Evolutionary conservation across 305 asterid species (phyloP).

Genomic region (Plantago coronopus): DNA sequence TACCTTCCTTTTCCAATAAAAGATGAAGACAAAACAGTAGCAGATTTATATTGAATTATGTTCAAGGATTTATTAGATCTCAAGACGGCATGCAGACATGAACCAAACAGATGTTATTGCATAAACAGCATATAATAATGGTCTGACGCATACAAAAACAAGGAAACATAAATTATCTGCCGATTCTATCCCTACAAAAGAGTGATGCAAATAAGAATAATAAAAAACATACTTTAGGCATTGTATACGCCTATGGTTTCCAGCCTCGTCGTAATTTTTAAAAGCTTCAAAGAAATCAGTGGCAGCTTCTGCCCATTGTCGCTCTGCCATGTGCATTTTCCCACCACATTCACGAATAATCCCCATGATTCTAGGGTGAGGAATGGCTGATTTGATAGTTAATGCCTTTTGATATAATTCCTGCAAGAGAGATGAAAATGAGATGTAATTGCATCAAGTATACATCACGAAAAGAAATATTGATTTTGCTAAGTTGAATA

Average conservation of each 20-base stretch:
- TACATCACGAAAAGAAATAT: background rate
- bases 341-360: conserved; percentile 99
- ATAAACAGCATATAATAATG: background rate
- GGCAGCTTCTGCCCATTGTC: conserved; percentile 96
- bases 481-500: conserved; percentile 10
- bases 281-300: conserved; percentile 98
- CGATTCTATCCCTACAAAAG: conserved; percentile 11
- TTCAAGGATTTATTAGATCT: background rate
- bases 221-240: conserved; percentile 76
- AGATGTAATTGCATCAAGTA: conserved; percentile 1
- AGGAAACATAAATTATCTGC: background rate
- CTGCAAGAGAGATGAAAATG: conserved; percentile 38
- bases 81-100: background rate
- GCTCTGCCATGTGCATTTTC: conserved; percentile 98
- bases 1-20: background rate
- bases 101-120: no score
- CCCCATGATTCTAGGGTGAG: conserved; percentile 99
- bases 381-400: conserved; percentile 91
- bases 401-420: conserved; percentile 84
- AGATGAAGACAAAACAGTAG: background rate
- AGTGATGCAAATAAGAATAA: background rate
- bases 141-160: conserved; percentile 9
- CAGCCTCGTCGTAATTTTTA: conserved; percentile 96
- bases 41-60: background rate
- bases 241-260: conserved; percentile 93